A percentile compares a stretch with the other conserved stretches of the same genome.
phyloP scores from a whole-genome alignment of 2,329 filamentous ascomycete genomes.

The Bipolaris oryzae region DNA sequence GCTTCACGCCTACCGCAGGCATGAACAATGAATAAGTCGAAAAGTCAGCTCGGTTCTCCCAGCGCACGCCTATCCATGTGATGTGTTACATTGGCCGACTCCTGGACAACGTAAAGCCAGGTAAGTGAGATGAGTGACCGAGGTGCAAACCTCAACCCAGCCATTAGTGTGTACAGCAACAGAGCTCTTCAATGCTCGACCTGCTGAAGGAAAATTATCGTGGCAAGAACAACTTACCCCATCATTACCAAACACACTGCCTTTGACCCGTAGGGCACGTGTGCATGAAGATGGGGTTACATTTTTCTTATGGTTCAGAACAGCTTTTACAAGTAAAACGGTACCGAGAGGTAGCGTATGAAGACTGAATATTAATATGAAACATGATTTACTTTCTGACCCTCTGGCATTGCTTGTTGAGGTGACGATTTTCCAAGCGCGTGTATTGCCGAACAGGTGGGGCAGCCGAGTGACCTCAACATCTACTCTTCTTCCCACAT shows the following conservation, averaged over 20 bases:
- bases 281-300: conserved; percentile 70
- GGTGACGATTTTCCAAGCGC: conserved; percentile 17
- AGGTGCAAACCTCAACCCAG: conserved; percentile 36
- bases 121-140: conserved; percentile 21
- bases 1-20: conserved; percentile 42
- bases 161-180: conserved; percentile 78
- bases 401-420: conserved; percentile 2
- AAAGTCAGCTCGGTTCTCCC: conserved; percentile 36
- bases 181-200: conserved; percentile 63
- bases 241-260: conserved; percentile 71
- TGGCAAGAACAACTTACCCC: conserved; percentile 64
- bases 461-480: conserved; percentile 23
- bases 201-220: conserved; percentile 70
- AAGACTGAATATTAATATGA: conserved; percentile 5
- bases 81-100: conserved; percentile 23
- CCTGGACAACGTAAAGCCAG: conserved; percentile 2
- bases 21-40: conserved; percentile 48
- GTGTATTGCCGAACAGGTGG: conserved; percentile 20
- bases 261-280: conserved; percentile 58
- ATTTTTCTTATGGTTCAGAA: conserved; percentile 42
- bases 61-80: conserved; percentile 29
- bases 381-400: conserved; percentile 6
- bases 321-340: conserved; percentile 4
- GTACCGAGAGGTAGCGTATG: conserved; percentile 3
- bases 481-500: neutral